A percentile compares a stretch with the other conserved stretches of the same genome.
Conservation (phyloP, 441 rosid genomes). For the Lepidium campestre region DNA sequence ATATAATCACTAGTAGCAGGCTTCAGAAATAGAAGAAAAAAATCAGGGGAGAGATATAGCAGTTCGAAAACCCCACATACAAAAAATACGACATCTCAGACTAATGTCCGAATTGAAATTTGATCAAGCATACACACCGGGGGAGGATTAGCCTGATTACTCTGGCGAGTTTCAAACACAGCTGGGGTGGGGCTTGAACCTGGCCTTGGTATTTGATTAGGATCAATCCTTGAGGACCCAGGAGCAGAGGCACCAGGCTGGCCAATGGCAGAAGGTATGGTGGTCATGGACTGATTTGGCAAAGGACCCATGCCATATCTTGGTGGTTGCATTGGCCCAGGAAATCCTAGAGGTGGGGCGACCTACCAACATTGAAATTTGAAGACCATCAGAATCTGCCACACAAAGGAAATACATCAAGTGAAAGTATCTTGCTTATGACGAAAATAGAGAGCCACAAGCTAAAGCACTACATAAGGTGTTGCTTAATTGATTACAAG, state of each 20-base stretch:
- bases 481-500: background rate
- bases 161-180: slow-evolving; percentile 50
- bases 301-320: slow-evolving; percentile 44
- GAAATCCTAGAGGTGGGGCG: slow-evolving; percentile 35
- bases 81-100: slow-evolving; percentile 9
- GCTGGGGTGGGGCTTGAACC: slow-evolving; percentile 41
- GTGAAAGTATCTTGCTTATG: slow-evolving; percentile 14
- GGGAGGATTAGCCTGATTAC: slow-evolving; percentile 55
- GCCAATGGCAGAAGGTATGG: slow-evolving; percentile 44
- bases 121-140: slow-evolving; percentile 40
- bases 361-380: slow-evolving; percentile 34
- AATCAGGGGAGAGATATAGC: slow-evolving; percentile 2
- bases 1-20: slow-evolving; percentile 59
- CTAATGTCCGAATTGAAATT: background rate
- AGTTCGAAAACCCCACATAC: background rate
- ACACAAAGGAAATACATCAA: slow-evolving; percentile 19
- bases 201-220: slow-evolving; percentile 60
- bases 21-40: slow-evolving; percentile 32
- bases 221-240: slow-evolving; percentile 44
- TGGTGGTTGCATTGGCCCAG: slow-evolving; percentile 44
- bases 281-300: slow-evolving; percentile 48
- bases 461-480: background rate
- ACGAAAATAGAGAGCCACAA: background rate
- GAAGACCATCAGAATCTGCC: slow-evolving; percentile 24
- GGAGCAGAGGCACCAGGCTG: slow-evolving; percentile 39